Conservation (phyloP, 345 rosid genomes). For the Hevea brasiliensis region DNA sequence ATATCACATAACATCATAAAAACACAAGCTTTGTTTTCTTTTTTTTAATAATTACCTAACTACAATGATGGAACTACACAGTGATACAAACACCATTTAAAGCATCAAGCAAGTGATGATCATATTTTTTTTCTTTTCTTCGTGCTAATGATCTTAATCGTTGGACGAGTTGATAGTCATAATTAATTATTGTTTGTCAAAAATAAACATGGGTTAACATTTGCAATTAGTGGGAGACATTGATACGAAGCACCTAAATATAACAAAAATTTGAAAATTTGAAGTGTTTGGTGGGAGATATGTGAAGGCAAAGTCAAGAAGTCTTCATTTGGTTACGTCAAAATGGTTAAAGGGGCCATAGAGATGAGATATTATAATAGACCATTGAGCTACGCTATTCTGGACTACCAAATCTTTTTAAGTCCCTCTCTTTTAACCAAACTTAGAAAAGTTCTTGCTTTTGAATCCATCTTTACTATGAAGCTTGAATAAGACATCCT, state of each 20-base stretch:
- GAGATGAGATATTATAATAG: not conserved
- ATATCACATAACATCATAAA: too few species aligned
- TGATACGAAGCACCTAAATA: not conserved
- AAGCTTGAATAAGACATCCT: conserved; percentile 30
- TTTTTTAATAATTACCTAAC: not conserved
- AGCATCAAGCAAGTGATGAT: not conserved
- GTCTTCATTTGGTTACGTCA: not conserved
- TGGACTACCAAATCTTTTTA: not conserved
- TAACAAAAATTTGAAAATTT: not conserved
- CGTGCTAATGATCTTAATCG: too few species aligned
- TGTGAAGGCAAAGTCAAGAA: too few species aligned
- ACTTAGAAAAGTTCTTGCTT: conserved; percentile 9
- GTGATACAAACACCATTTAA: not conserved
- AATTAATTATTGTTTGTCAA: too few species aligned
- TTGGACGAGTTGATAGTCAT: too few species aligned
- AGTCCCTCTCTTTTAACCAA: conserved; percentile 11
- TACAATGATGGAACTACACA: not conserved
- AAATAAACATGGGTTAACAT: not conserved
- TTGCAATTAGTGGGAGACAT: not conserved
- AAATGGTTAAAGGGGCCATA: too few species aligned
- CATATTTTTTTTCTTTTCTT: too few species aligned
- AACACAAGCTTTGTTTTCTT: too few species aligned
- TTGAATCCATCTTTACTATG: conserved; percentile 21
- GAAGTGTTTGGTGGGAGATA: not conserved
- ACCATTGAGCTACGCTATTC: not conserved